Conservation (phyloP, 108 stramenopile genomes). For the Skeletonema marinoi region DNA sequence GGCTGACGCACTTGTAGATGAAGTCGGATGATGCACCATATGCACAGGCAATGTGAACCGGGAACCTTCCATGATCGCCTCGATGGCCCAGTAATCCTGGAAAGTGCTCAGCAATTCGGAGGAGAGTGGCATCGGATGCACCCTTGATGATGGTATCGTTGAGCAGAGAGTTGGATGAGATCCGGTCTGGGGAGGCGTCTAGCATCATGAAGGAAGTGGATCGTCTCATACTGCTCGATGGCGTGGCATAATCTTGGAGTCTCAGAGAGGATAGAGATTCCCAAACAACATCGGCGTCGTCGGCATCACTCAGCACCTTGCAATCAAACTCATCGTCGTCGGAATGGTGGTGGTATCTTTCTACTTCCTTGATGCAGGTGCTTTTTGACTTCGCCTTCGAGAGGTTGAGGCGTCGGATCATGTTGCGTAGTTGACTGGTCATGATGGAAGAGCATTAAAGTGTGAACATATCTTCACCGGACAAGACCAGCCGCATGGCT, state of each 20-base stretch:
- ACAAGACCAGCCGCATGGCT: too few species aligned
- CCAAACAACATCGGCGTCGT: conserved; percentile 6
- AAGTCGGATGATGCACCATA: conserved; percentile 10
- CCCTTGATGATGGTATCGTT: conserved; percentile 19
- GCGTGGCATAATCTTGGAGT: conserved; percentile 1
- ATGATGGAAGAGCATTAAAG: not conserved
- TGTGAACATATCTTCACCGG: too few species aligned
- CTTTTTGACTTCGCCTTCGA: not conserved
- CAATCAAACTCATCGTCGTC: conserved; percentile 8
- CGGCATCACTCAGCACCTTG: not conserved
- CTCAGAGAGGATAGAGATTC: not conserved
- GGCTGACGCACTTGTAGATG: conserved; percentile 17
- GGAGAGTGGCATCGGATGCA: conserved; percentile 11
- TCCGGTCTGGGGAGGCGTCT: too few species aligned
- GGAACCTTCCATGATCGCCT: conserved; percentile 5
- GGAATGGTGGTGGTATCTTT: not conserved
- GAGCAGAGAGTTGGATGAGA: not conserved
- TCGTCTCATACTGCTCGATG: not conserved
- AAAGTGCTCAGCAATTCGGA: conserved; percentile 13
- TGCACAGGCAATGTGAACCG: conserved; percentile 22
- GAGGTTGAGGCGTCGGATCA: not conserved
- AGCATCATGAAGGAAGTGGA: not conserved
- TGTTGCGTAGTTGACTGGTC: not conserved
- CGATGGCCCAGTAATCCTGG: conserved; percentile 5
- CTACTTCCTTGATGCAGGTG: not conserved